Conservation (phyloP, 768 basidiomycete species). For the Pulveroboletus ravenelii region DNA sequence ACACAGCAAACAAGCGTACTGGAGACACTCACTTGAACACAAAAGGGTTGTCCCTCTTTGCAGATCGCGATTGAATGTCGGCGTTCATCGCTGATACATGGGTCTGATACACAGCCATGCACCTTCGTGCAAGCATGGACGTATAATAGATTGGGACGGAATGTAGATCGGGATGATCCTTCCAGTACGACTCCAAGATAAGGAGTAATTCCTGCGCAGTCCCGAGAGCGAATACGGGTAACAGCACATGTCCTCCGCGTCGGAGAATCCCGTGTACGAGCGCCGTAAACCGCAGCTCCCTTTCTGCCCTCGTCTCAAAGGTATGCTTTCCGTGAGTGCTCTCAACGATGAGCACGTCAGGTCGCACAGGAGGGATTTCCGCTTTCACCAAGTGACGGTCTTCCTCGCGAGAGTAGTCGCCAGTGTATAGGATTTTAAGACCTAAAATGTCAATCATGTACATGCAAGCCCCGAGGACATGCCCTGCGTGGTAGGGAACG, state of each 20-base stretch:
- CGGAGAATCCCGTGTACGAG: conserved; percentile 90
- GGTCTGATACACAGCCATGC: conserved; percentile 96
- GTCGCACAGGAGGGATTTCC: conserved; percentile 82
- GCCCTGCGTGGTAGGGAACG: conserved; percentile 95
- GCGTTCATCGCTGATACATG: conserved; percentile 97
- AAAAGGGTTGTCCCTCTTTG: conserved; percentile 93
- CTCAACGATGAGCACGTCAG: conserved; percentile 94
- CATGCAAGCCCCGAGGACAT: conserved; percentile 97
- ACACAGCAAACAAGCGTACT: background rate
- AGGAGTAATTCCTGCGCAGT: conserved; percentile 91
- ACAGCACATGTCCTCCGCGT: conserved; percentile 88
- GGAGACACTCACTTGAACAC: conserved; percentile 80
- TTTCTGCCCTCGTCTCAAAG: conserved; percentile 79
- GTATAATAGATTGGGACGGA: conserved; percentile 92
- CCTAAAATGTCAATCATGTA: conserved; percentile 94
- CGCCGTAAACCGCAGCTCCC: conserved; percentile 82
- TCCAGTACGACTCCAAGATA: conserved; percentile 95
- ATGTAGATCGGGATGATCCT: conserved; percentile 88
- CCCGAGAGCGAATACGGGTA: conserved; percentile 92
- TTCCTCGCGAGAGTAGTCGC: conserved; percentile 96
- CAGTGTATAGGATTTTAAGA: conserved; percentile 90
- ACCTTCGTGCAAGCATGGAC: conserved; percentile 87
- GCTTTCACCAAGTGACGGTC: conserved; percentile 95
- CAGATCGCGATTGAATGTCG: conserved; percentile 84
- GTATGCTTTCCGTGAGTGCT: conserved; percentile 95